Evolutionary conservation across 495 filamentous ascomycete genomes (phyloP), one percentile per base, ranked within the genome.

Genomic region (Penicillium diatomitis): DNA sequence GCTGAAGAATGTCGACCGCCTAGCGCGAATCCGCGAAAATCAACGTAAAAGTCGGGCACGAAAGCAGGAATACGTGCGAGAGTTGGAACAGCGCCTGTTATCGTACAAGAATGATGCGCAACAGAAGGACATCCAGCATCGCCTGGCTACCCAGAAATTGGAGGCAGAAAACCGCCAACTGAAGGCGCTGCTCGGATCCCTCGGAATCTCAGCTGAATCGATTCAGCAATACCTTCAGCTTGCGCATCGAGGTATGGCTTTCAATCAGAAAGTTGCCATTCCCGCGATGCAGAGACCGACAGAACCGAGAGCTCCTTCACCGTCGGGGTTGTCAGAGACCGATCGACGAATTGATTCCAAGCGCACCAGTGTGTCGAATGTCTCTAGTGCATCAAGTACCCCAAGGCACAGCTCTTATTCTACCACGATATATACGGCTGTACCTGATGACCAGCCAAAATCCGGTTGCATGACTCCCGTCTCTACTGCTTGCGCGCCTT

Each of bases 1-100:
- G n/a, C 31, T 6, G 9, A 38, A 72, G 66, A 54, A 65, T 44
- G 31, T 53, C 27, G 63, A 68, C n/a, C 63, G 63, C 51, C 62
- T 68, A 10, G 67, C 69, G 7, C 66, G 70, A n/a, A 59, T 73
- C 41, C 76, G 88, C n/a, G 85, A 90, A 41, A 92, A 92, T 61
- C 88, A 92, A 58, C 79, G 88, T 38, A 84, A 82, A 35, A 88
- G 84, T 41, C 81, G 88, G 28, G 86, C 86, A 8, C 73, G 83
- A 27, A 79, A 80, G 50, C 88, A 86, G 66, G 83, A 89, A 59
- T 86, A 94, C 60, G 64, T 88, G 12, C 68, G 78, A 33, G 80
- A 85, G 27, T 70, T 92, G 31, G 87, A 92, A 59, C 60, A 74
- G 38, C 81, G 78, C 48, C 60, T 87, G 40, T 74, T 75, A n/a